phyloP scores from a whole-genome alignment of 345 rosid genomes.

The rapeseed (Brassica napus) region DNA sequence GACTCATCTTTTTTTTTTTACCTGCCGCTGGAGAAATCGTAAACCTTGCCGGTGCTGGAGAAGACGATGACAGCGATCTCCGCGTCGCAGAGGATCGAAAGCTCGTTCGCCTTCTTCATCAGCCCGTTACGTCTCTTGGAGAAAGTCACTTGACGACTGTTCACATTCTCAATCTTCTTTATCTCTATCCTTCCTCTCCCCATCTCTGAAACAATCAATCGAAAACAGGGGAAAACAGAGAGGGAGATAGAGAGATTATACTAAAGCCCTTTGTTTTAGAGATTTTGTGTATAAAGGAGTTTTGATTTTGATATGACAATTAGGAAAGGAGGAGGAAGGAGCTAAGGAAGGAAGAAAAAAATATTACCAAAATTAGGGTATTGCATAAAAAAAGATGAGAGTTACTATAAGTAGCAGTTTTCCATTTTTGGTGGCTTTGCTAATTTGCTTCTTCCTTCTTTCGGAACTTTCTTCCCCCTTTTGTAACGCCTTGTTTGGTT shows the following conservation, averaged over 20 bases:
- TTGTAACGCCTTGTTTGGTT: constrained; percentile 32
- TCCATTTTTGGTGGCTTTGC: constrained; percentile 41
- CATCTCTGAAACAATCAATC: constrained; percentile 42
- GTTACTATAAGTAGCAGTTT: constrained; percentile 43
- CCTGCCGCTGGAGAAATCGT: constrained; percentile 79
- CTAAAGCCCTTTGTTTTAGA: background rate
- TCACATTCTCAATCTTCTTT: constrained; percentile 88
- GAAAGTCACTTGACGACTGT: constrained; percentile 96
- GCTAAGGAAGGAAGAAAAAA: constrained; percentile 29
- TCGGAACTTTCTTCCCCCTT: constrained; percentile 26
- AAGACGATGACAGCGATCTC: constrained; percentile 88
- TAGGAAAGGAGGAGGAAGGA: constrained; percentile 21
- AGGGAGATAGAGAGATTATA: background rate
- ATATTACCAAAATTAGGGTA: constrained; percentile 39
- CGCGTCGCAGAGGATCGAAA: constrained; percentile 84
- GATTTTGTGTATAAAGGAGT: constrained; percentile 6
- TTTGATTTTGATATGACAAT: constrained; percentile 6
- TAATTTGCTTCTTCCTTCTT: constrained; percentile 41
- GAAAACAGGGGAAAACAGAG: constrained; percentile 8
- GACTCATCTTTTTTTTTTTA: background rate
- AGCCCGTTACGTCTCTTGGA: constrained; percentile 82
- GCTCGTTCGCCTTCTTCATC: constrained; percentile 85
- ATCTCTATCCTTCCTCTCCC: constrained; percentile 94
- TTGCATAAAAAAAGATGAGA: constrained; percentile 15
- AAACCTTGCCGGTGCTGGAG: constrained; percentile 85